Conservation (phyloP, 2,329 filamentous ascomycete species). For the Plenodomus lindquistii region DNA sequence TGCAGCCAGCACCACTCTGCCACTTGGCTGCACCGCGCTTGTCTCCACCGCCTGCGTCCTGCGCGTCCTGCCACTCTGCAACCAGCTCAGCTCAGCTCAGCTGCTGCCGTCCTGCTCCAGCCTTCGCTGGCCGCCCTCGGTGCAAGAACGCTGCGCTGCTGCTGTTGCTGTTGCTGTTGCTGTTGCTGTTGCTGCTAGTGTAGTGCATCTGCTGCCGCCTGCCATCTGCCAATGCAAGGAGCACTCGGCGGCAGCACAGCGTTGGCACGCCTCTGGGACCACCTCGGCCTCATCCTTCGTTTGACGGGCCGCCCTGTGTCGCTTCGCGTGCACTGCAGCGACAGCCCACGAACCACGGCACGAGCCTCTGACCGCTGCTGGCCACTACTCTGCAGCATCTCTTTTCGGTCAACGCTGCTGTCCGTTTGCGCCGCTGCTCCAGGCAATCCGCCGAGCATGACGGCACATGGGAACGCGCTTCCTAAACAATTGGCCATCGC, state of each 20-base stretch:
- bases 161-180: neutral
- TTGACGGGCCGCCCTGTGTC: conserved; percentile 21
- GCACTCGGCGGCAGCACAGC: conserved; percentile 6
- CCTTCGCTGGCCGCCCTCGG: neutral
- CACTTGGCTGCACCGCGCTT: conserved; percentile 7
- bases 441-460: neutral
- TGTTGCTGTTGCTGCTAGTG: too few relatives aligned
- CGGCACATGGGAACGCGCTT: neutral
- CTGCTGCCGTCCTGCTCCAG: neutral
- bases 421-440: conserved; percentile 4
- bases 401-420: conserved; percentile 6
- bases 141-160: too few relatives aligned
- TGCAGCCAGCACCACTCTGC: neutral
- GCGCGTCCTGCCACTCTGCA: neutral
- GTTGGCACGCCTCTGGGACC: conserved; percentile 9
- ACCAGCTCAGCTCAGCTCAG: neutral
- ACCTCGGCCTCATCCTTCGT: conserved; percentile 27
- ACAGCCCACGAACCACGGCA: conserved; percentile 26
- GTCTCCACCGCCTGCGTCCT: neutral
- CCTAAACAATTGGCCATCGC: neutral
- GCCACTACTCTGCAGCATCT: conserved; percentile 1
- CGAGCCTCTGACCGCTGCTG: conserved; percentile 14
- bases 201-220: neutral
- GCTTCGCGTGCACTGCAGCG: conserved; percentile 18
- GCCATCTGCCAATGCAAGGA: conserved; percentile 2